Conservation (phyloP, 176 grass and related monocot species). For the Oryza rufipogon region DNA sequence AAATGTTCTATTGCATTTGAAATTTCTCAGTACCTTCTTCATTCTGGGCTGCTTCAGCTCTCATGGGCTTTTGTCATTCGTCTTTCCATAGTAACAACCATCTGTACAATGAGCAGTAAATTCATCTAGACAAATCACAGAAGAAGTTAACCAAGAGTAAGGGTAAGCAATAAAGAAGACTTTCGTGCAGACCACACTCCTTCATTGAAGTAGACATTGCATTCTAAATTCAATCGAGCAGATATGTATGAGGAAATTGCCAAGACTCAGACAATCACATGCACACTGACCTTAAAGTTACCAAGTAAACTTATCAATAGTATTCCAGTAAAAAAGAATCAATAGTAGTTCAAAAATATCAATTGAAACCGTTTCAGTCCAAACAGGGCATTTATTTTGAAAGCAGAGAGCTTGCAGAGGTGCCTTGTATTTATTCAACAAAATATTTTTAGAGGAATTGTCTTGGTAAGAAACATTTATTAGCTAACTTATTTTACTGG, state of each 20-base stretch:
- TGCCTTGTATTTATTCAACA: slow-evolving; percentile 36
- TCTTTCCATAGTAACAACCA: slow-evolving; percentile 23
- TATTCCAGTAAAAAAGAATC: background rate
- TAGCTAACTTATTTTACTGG: slow-evolving; percentile 30
- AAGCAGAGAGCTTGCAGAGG: slow-evolving; percentile 10
- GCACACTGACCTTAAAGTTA: background rate
- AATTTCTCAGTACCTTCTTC: slow-evolving; percentile 23
- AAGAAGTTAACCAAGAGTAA: slow-evolving; percentile 4
- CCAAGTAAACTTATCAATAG: background rate
- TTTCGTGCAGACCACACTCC: slow-evolving; percentile 19
- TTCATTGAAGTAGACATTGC: slow-evolving; percentile 9
- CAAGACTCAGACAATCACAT: background rate
- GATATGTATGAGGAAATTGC: background rate
- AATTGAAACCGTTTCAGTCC: slow-evolving; percentile 7
- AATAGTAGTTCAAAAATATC: background rate
- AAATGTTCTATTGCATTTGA: slow-evolving; percentile 21
- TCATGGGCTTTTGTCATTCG: slow-evolving; percentile 17
- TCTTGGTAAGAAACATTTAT: slow-evolving; percentile 10
- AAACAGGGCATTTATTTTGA: slow-evolving; percentile 34
- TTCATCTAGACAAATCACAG: slow-evolving; percentile 39
- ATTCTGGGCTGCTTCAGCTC: slow-evolving; percentile 24
- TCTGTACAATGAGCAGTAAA: slow-evolving; percentile 23
- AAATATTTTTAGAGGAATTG: slow-evolving; percentile 13
- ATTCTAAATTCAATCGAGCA: slow-evolving; percentile 23
- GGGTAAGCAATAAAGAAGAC: slow-evolving; percentile 20